These are phyloP conservation scores for Dichotomocladium elegans DNA, from an alignment of 371 early-diverging fungal genomes.

Conservation along the genomic window DNA sequence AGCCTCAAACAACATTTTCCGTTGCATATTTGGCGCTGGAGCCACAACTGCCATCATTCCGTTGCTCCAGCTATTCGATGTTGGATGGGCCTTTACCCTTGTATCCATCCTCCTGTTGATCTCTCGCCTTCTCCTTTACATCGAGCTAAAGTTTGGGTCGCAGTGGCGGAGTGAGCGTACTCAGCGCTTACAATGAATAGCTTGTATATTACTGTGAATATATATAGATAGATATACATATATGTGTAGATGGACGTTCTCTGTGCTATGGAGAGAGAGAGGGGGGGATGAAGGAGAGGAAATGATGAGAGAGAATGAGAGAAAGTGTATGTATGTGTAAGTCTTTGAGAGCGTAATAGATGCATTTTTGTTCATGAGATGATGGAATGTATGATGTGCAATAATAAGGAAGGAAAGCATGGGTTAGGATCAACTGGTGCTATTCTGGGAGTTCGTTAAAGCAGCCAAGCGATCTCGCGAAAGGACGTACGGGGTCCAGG, in stretches of 20 bases:
- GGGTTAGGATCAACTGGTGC: no score
- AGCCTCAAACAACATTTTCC: constrained; percentile 36
- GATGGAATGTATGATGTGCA: no score
- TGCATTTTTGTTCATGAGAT: constrained; percentile 1
- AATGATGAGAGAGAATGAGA: no score
- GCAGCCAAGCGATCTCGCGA: constrained; percentile 35
- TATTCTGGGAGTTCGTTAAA: constrained; percentile 1
- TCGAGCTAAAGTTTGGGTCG: constrained; percentile 29
- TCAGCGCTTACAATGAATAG: no score
- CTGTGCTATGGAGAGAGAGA: no score
- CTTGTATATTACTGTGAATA: no score
- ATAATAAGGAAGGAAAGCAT: no score
- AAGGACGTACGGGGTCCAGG: constrained; percentile 65
- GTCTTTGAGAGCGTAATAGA: no score
- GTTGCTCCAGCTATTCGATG: constrained; percentile 18
- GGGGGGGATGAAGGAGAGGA: no score
- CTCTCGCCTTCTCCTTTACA: constrained; percentile 20
- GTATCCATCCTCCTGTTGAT: constrained; percentile 24
- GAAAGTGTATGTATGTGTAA: no score
- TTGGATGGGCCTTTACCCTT: constrained; percentile 37
- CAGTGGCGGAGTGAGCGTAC: constrained; percentile 27
- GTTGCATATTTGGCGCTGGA: constrained; percentile 34
- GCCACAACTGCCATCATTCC: constrained; percentile 27
- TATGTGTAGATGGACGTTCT: no score
- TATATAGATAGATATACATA: no score